Evolutionary conservation across 805 yeast species (phyloP).

Genomic region (Lipomyces anomalus): DNA sequence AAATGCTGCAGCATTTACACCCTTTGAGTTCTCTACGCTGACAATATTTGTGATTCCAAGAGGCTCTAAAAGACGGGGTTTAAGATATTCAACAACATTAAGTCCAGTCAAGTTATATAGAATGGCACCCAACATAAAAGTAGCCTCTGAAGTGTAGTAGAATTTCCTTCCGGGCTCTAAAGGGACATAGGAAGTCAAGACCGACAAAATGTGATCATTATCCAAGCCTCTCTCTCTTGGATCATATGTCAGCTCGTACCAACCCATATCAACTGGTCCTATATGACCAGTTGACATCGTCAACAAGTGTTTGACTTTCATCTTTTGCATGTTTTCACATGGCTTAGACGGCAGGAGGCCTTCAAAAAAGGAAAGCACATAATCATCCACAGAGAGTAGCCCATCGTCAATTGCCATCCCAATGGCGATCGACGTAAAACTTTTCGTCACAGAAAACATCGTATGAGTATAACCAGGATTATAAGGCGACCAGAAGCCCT

Average conservation of each 20-base stretch:
- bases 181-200: constrained; percentile 15
- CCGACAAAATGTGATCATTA: constrained; percentile 7
- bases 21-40: constrained; percentile 5
- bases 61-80: constrained; percentile 17
- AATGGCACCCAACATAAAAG: constrained; percentile 20
- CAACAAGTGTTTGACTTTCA: constrained; percentile 11
- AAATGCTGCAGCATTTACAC: constrained; percentile 9
- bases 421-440: constrained; percentile 13
- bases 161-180: constrained; percentile 14
- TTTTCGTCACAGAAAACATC: no score
- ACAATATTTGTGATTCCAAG: constrained; percentile 10
- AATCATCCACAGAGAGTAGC: constrained; percentile 12
- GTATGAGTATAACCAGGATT: constrained; percentile 8
- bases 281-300: constrained; percentile 19
- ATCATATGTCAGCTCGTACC: constrained; percentile 2
- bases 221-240: background rate
- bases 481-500: constrained; percentile 29
- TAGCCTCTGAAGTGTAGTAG: constrained; percentile 9
- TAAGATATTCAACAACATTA: constrained; percentile 11
- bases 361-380: constrained; percentile 4
- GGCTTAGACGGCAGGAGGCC: constrained; percentile 11
- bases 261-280: constrained; percentile 1
- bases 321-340: constrained; percentile 10
- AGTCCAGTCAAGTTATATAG: constrained; percentile 8
- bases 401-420: constrained; percentile 19